These are phyloP conservation scores for Euphorbia lathyris DNA, from an alignment of 345 rosid species.

Conservation along the genomic window DNA sequence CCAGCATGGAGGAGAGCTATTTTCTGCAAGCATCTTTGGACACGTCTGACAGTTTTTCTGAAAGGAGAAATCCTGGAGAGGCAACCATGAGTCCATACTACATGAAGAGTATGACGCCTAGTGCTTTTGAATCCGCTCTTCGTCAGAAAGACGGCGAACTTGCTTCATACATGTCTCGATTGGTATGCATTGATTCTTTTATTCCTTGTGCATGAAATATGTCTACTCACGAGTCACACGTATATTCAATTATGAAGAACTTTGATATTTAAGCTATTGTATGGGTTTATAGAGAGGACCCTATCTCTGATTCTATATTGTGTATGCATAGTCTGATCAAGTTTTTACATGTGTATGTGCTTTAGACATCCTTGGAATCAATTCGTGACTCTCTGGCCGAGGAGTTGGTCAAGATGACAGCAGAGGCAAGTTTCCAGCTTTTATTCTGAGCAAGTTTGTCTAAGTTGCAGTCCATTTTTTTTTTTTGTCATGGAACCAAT, in stretches of 20 bases:
- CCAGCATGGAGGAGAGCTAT: constrained; percentile 97
- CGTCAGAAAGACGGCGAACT: constrained; percentile 99
- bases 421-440: constrained; percentile 61
- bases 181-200: constrained; percentile 51
- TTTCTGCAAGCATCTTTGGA: constrained; percentile 93
- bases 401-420: constrained; percentile 95
- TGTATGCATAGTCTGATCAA: constrained; percentile 5
- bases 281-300: not conserved
- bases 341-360: constrained; percentile 9
- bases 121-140: constrained; percentile 88
- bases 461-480: not conserved
- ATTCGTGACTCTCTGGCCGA: constrained; percentile 97
- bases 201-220: not conserved
- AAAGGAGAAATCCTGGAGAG: constrained; percentile 67
- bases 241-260: not conserved
- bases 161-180: constrained; percentile 92
- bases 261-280: not conserved
- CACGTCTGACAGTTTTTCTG: constrained; percentile 69
- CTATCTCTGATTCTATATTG: not conserved
- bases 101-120: constrained; percentile 93
- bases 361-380: constrained; percentile 88
- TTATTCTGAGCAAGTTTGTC: not conserved
- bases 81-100: constrained; percentile 69
- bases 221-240: not conserved
- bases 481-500: too few relatives aligned